Evolutionary conservation across 345 rosid genomes (phyloP).

Genomic region (Corchorus olitorius): DNA sequence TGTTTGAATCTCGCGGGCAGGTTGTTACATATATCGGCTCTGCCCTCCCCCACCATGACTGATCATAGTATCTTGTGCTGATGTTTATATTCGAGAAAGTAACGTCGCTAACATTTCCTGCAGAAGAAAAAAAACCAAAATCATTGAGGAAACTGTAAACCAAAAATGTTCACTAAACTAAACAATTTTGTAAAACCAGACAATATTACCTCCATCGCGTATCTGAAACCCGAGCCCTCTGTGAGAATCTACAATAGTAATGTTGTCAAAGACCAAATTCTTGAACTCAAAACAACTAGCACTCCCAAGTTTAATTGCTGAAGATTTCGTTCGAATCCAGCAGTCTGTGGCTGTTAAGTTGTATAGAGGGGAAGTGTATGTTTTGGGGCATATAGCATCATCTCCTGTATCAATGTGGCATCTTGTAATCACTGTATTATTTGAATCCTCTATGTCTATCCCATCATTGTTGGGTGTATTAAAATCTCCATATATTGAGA

Average conservation of each 20-base stretch:
- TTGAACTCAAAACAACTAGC: conserved; percentile 83
- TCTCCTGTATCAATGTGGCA: conserved; percentile 86
- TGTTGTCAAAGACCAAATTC: conserved; percentile 69
- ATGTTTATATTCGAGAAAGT: conserved; percentile 87
- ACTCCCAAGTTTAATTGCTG: conserved; percentile 93
- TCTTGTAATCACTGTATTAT: conserved; percentile 68
- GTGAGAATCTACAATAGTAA: conserved; percentile 82
- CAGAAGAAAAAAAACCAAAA: conserved; percentile 22
- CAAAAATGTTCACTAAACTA: background rate
- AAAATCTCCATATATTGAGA: conserved; percentile 82
- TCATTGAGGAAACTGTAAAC: background rate
- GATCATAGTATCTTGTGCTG: conserved; percentile 83
- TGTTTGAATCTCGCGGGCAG: conserved; percentile 52
- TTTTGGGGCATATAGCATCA: conserved; percentile 93
- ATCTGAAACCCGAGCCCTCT: conserved; percentile 87
- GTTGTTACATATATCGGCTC: conserved; percentile 92
- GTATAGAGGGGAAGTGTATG: conserved; percentile 61
- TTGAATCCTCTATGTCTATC: conserved; percentile 86
- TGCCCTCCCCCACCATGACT: conserved; percentile 95
- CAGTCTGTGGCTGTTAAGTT: conserved; percentile 79
- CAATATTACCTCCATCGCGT: conserved; percentile 86
- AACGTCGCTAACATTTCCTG: conserved; percentile 82
- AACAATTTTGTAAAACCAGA: background rate
- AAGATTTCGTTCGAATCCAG: conserved; percentile 93
- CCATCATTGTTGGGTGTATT: conserved; percentile 93